These are phyloP conservation scores for Tolypocladium endophyticum DNA, from an alignment of 2,329 filamentous ascomycete genomes.

Conservation along the genomic window DNA sequence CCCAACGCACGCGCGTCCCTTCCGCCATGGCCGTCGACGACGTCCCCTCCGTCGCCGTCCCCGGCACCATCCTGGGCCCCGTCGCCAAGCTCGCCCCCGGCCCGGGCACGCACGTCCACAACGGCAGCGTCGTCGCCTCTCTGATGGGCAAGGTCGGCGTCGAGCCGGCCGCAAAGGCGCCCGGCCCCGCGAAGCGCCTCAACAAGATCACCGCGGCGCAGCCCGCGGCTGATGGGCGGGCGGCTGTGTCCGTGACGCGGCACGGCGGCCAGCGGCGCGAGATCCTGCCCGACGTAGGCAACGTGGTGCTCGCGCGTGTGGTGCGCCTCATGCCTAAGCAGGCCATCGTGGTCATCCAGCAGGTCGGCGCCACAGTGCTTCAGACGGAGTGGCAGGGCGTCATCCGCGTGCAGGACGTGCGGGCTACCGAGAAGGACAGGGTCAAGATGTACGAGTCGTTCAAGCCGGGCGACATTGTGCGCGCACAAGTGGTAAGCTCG, in stretches of 20 bases:
- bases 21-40: conserved; percentile 22
- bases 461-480: conserved; percentile 82
- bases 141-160: conserved; percentile 63
- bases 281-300: conserved; percentile 71
- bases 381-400: conserved; percentile 77
- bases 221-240: conserved; percentile 26
- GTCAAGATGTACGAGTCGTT: conserved; percentile 88
- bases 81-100: conserved; percentile 59
- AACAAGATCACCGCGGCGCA: conserved; percentile 43
- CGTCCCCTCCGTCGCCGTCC: conserved; percentile 53
- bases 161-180: conserved; percentile 32
- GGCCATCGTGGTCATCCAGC: conserved; percentile 76
- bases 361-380: conserved; percentile 62
- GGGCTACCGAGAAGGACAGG: conserved; percentile 91
- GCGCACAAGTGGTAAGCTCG: conserved; percentile 60
- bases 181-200: conserved; percentile 46
- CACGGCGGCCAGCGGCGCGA: conserved; percentile 44
- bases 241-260: conserved; percentile 46
- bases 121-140: conserved; percentile 67
- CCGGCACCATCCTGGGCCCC: conserved; percentile 70
- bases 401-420: conserved; percentile 81
- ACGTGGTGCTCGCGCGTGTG: conserved; percentile 73
- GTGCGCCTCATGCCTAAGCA: conserved; percentile 78
- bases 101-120: conserved; percentile 73
- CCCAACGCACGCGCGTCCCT: neutral